Conservation (phyloP, 163 green algal genomes). For the Chloroidium sp. region DNA sequence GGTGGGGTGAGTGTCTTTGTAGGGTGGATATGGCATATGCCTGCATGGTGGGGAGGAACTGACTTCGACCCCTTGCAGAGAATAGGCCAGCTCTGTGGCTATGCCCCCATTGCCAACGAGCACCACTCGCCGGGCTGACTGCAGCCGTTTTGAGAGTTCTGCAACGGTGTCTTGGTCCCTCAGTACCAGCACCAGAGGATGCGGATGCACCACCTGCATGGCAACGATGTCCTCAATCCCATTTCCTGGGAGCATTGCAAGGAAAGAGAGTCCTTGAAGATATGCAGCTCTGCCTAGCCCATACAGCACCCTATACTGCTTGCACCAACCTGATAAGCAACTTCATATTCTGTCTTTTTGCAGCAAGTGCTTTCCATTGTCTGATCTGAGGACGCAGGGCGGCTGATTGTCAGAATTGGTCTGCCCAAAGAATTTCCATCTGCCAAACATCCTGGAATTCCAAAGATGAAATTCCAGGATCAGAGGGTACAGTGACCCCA, state of each 20-base stretch:
- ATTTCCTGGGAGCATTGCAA: background rate
- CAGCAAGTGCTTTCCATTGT: too few relatives aligned
- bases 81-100: conserved; percentile 62
- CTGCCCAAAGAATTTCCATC: too few relatives aligned
- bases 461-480: too few relatives aligned
- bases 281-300: background rate
- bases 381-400: too few relatives aligned
- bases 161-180: conserved; percentile 63
- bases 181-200: conserved; percentile 44
- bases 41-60: background rate
- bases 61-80: conserved; percentile 17
- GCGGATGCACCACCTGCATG: conserved; percentile 16
- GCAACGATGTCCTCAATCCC: background rate
- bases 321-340: too few relatives aligned
- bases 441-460: too few relatives aligned
- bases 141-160: conserved; percentile 24
- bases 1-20: too few relatives aligned
- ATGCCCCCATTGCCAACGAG: conserved; percentile 79
- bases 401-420: too few relatives aligned
- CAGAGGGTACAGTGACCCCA: too few relatives aligned
- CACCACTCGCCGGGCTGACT: conserved; percentile 27
- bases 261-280: background rate
- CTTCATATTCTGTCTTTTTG: too few relatives aligned
- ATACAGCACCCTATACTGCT: too few relatives aligned
- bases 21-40: too few relatives aligned